Conservation (phyloP, 805 yeast genomes). For the Metschnikowia lochheadii region DNA sequence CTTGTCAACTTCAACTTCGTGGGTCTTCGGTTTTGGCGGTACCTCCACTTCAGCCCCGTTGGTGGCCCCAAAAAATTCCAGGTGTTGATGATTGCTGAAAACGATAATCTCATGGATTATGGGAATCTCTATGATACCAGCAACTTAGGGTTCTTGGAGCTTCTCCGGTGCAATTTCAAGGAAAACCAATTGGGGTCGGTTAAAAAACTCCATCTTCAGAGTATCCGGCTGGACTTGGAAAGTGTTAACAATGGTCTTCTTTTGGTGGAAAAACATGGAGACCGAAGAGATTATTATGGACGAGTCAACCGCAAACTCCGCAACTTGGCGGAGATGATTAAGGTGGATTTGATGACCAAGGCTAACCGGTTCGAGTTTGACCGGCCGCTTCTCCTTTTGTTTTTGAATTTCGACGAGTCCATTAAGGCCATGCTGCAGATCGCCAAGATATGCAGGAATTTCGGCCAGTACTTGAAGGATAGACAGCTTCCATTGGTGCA, state of each 20-base stretch:
- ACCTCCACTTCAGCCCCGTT: conserved; percentile 53
- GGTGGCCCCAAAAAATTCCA: conserved; percentile 49
- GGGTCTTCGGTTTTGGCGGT: conserved; percentile 53
- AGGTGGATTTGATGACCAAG: conserved; percentile 37
- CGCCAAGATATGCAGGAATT: conserved; percentile 44
- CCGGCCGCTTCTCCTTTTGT: conserved; percentile 48
- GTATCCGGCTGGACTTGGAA: conserved; percentile 26
- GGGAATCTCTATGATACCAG: conserved; percentile 22
- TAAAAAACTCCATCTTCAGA: conserved; percentile 26
- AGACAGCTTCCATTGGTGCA: conserved; percentile 40
- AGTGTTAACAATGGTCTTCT: conserved; percentile 28
- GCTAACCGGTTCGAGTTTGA: conserved; percentile 41
- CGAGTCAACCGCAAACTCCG: conserved; percentile 28
- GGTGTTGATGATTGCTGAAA: conserved; percentile 43
- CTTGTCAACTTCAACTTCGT: conserved; percentile 44
- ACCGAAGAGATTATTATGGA: conserved; percentile 25
- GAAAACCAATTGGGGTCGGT: conserved; percentile 48
- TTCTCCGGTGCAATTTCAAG: conserved; percentile 41
- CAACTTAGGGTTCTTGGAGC: conserved; percentile 36
- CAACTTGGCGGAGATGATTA: conserved; percentile 34
- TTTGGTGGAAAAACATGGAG: conserved; percentile 20
- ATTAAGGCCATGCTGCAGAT: conserved; percentile 45
- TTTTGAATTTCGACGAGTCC: conserved; percentile 42
- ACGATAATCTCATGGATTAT: conserved; percentile 3
- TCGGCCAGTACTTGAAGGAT: conserved; percentile 34